Percentiles rank a stretch among this genome's conserved stretches.
phyloP scores from a whole-genome alignment of 495 filamentous ascomycete genomes.

The Penicillium coprophilum region DNA sequence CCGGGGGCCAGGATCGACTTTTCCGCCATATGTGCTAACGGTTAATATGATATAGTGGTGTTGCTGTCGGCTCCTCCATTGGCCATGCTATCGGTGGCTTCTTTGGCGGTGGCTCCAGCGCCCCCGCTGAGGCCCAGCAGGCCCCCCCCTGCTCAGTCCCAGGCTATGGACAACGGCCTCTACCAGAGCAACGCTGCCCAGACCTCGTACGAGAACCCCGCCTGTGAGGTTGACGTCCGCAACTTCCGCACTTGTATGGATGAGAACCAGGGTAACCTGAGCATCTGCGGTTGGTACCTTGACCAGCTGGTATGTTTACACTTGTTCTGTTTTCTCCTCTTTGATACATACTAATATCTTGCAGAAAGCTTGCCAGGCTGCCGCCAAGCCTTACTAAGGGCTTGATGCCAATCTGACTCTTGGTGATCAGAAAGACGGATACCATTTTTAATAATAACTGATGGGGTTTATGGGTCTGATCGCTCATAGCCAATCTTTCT shows the following conservation, averaged over 20 bases:
- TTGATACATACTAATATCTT: constrained; percentile 25
- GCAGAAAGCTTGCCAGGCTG: constrained; percentile 89
- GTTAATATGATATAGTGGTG: constrained; percentile 61
- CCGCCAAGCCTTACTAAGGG: constrained; percentile 79
- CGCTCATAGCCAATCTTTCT: constrained; percentile 5
- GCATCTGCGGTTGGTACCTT: constrained; percentile 96
- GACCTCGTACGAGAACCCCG: constrained; percentile 44
- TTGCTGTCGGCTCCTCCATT: constrained; percentile 90
- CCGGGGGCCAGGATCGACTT: constrained; percentile 14
- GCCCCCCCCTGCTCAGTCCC: constrained; percentile 39
- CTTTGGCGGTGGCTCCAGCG: constrained; percentile 65
- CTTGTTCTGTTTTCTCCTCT: neutral
- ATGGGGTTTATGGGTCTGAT: constrained; percentile 1
- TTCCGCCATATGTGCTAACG: constrained; percentile 11
- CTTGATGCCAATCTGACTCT: neutral
- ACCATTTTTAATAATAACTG: constrained; percentile 11
- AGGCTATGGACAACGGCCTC: constrained; percentile 49
- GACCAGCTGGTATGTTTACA: constrained; percentile 72
- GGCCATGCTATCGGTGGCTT: constrained; percentile 89
- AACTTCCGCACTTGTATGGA: constrained; percentile 94
- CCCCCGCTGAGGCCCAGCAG: constrained; percentile 57
- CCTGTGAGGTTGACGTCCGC: constrained; percentile 77
- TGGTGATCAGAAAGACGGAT: constrained; percentile 10
- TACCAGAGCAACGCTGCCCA: constrained; percentile 56
- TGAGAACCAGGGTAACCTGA: constrained; percentile 87